phyloP scores from a whole-genome alignment of 192 early-diverging fungal genomes.

The Backusella mclennaniae region DNA sequence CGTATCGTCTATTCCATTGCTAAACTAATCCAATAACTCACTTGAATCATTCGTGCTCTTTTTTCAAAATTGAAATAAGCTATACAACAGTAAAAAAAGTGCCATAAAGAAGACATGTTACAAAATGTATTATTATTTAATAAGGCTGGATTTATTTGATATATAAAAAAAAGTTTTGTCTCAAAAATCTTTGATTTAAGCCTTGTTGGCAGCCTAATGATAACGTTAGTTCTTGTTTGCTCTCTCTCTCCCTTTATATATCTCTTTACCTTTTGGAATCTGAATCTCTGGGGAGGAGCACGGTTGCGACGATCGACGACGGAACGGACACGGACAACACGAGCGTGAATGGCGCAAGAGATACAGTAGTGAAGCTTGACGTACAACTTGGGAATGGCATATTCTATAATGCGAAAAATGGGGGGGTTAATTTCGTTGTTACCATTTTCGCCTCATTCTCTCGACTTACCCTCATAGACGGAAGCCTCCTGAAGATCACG shows the following conservation, averaged over 20 bases:
- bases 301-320: conserved; percentile 85
- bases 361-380: conserved; percentile 87
- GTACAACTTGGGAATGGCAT: conserved; percentile 90
- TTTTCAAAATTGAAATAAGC: too few relatives aligned
- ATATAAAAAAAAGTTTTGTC: background rate
- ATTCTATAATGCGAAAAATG: conserved; percentile 33
- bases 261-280: conserved; percentile 64
- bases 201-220: conserved; percentile 25
- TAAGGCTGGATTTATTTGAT: conserved; percentile 6
- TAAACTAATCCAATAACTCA: too few relatives aligned
- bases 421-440: background rate
- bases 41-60: too few relatives aligned
- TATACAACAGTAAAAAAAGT: too few relatives aligned
- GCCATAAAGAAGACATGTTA: background rate
- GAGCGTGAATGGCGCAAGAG: conserved; percentile 90
- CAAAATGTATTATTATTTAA: background rate
- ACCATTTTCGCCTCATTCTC: background rate
- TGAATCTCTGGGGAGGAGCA: conserved; percentile 89
- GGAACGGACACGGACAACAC: conserved; percentile 93
- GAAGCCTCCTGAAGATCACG: conserved; percentile 97
- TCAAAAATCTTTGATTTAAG: conserved; percentile 15
- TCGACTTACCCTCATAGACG: conserved; percentile 78
- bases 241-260: too few relatives aligned
- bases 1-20: too few relatives aligned
- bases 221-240: too few relatives aligned